Base-by-base conservation (phyloP, 2,329 filamentous ascomycete species). In the Hymenoscyphus fraxineus region DNA sequence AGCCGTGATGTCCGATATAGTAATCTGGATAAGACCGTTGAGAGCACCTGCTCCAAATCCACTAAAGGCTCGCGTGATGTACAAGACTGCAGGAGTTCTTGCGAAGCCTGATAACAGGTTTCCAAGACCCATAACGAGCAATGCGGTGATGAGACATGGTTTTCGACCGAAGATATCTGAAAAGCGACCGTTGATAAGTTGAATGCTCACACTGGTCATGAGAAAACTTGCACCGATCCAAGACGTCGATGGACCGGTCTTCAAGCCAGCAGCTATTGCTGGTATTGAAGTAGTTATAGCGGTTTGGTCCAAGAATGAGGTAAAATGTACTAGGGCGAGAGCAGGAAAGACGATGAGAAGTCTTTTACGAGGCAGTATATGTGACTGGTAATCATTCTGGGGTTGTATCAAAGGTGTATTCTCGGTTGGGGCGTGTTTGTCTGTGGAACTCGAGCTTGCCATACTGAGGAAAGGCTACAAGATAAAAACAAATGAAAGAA, bases 141-240 rank as follows among this genome's bases (percentile, higher is more conserved):
- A 19, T 12, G 57, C 55, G 1, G 19, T 19, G 19, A 66, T 27
- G 6, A 66, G 57, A 41, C 31, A 60, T 39, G 40, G 13, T 31
- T 67, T 67, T 31, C 66, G 57, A 3, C 66, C 66, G 27, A 67
- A 66, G 10, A 67, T 65, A 39, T 68, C 62, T n/a, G 44, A 59
- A 2, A 68, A 38, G 1, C 60, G 39, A 6, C 62, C 61, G 58
- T 64, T 61, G 57, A 65, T 44, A 10, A 63, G 64, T n/a, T 67
- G 66, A 7, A 65, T 57, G 39, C 39, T 57, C 12, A 62, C 64
- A 7, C 57, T 62, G 12, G 66, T 41, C n/a, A 61, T 39, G 4
- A 68, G 35, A 40, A 60, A 68, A 57, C 59, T 62, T 15, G 65
- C 61, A 5, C 38, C 65, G 1, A 65, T 61, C 60, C 60, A 63